These are phyloP conservation scores for Penicillium robsamsonii DNA, from an alignment of 495 filamentous ascomycete species.

Conservation along the genomic window DNA sequence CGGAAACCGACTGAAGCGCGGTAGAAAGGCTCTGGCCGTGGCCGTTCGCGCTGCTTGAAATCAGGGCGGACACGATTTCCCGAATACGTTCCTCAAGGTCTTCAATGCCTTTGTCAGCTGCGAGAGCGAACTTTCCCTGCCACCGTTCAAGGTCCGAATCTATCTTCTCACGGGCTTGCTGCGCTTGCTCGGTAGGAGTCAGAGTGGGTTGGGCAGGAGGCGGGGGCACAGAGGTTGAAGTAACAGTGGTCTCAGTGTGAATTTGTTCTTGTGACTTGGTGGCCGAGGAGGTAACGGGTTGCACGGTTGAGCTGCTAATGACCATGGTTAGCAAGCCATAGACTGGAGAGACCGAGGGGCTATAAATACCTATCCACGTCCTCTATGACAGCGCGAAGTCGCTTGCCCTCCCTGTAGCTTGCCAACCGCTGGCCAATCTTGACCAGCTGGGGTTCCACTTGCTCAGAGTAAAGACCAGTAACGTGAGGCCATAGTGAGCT, in stretches of 20 bases:
- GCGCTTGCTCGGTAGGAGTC: slow-evolving; percentile 43
- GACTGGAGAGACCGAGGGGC: background rate
- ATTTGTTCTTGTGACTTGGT: slow-evolving; percentile 21
- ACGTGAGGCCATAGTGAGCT: slow-evolving; percentile 76
- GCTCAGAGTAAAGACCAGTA: slow-evolving; percentile 76
- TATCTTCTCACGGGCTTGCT: slow-evolving; percentile 64
- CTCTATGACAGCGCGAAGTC: slow-evolving; percentile 56
- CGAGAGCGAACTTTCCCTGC: slow-evolving; percentile 81
- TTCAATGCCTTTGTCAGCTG: slow-evolving; percentile 75
- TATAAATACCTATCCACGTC: slow-evolving; percentile 50
- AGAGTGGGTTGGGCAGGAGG: slow-evolving; percentile 26
- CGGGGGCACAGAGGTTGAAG: slow-evolving; percentile 25
- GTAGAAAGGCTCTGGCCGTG: slow-evolving; percentile 65
- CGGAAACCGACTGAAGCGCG: slow-evolving; percentile 64
- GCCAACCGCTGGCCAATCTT: slow-evolving; percentile 89
- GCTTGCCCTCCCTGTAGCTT: slow-evolving; percentile 69
- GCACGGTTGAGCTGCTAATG: slow-evolving; percentile 29
- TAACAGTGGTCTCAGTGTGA: slow-evolving; percentile 19
- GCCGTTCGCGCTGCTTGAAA: slow-evolving; percentile 61
- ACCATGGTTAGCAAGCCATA: slow-evolving; percentile 20
- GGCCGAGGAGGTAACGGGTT: slow-evolving; percentile 26
- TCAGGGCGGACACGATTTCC: slow-evolving; percentile 73
- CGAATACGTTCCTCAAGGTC: slow-evolving; percentile 66
- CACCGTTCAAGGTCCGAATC: slow-evolving; percentile 74
- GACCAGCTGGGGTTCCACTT: slow-evolving; percentile 91